These are phyloP conservation scores for Saccharomycopsis capsularis DNA, from an alignment of 805 yeast genomes.

Conservation along the genomic window DNA sequence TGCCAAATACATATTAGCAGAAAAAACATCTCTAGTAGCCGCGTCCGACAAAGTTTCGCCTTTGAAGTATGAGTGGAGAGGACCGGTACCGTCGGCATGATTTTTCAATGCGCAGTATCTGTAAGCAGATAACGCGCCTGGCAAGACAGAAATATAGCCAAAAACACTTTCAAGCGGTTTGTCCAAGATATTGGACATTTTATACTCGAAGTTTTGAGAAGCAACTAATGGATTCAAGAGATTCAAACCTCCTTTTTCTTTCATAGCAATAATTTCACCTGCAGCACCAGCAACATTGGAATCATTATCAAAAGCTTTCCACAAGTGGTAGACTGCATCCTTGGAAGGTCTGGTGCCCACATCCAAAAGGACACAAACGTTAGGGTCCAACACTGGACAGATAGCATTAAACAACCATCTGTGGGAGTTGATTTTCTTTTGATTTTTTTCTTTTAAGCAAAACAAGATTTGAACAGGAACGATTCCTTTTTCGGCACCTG, in stretches of 20 bases:
- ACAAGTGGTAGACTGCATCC: slow-evolving; percentile 81
- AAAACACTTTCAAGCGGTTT: slow-evolving; percentile 89
- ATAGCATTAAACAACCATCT: slow-evolving; percentile 96
- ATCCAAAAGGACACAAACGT: slow-evolving; percentile 80
- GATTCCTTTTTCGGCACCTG: slow-evolving; percentile 81
- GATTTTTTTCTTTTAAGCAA: slow-evolving; percentile 86
- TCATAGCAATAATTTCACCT: slow-evolving; percentile 94
- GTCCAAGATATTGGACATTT: slow-evolving; percentile 92
- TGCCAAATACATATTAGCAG: slow-evolving; percentile 95
- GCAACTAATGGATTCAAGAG: slow-evolving; percentile 88
- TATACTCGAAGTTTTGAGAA: slow-evolving; percentile 93
- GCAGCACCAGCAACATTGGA: slow-evolving; percentile 99
- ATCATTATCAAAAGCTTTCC: slow-evolving; percentile 97
- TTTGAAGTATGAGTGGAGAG: slow-evolving; percentile 78
- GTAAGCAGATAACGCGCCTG: slow-evolving; percentile 95
- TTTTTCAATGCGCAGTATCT: slow-evolving; percentile 81
- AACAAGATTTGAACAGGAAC: slow-evolving; percentile 93
- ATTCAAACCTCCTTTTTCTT: slow-evolving; percentile 80
- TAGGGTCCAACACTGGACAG: slow-evolving; percentile 88
- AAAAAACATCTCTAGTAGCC: slow-evolving; percentile 69
- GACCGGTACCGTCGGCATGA: slow-evolving; percentile 89
- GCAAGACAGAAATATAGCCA: slow-evolving; percentile 89
- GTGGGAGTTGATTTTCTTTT: slow-evolving; percentile 93
- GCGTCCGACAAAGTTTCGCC: slow-evolving; percentile 65
- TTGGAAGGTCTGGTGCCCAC: slow-evolving; percentile 97